Base-by-base conservation (phyloP, 441 rosid species). In the Hura crepitans region DNA sequence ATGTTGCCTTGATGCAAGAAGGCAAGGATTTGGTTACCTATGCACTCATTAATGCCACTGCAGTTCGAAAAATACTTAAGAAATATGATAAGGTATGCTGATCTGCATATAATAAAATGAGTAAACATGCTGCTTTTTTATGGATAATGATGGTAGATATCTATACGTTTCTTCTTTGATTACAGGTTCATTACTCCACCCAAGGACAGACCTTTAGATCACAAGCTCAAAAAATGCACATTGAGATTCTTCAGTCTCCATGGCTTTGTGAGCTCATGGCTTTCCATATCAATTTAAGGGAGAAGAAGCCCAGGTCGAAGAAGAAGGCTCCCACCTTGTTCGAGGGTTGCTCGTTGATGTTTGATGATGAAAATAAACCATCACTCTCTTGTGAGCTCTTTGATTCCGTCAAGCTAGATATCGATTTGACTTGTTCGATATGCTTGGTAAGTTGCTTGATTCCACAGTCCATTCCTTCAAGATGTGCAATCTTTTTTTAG, bases 181-280 rank as follows among this genome's bases (percentile, higher is more conserved):
- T 68, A 31, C 79, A 91, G 97, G 80, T 89, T 78, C 97, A 94
- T 74, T 86, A 83, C 75, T 91, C 97, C 43, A 90, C 82, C 59
- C 96, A 90, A 87, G 99, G 97, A 37, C 97, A 90, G 81, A 91
- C 89, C 70, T 94, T 94, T 78, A 94, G 86, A 85, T 85, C 93
- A n/a, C 87, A 84, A 64, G 90, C 88, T 0, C 96, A 87, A 77
- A 87, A 83, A 42, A 85, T 91, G 97, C 88, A 87, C 69, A 81
- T 88, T 35, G 97, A 93, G 74, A 94, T 91, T 77, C 92, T 91
- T 65, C 96, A 87, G 46, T 94, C 98, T 50, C 98, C 96, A 10
- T 91, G 97, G 97, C 87, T 91, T 15, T 87, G 95, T 31, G 97
- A 93, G 77, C 95, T 91, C 30, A 87, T 86, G 82, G 98, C 97